Evolutionary conservation across 441 rosid species (phyloP).

Genomic region (Cnidoscolus chayamansa): DNA sequence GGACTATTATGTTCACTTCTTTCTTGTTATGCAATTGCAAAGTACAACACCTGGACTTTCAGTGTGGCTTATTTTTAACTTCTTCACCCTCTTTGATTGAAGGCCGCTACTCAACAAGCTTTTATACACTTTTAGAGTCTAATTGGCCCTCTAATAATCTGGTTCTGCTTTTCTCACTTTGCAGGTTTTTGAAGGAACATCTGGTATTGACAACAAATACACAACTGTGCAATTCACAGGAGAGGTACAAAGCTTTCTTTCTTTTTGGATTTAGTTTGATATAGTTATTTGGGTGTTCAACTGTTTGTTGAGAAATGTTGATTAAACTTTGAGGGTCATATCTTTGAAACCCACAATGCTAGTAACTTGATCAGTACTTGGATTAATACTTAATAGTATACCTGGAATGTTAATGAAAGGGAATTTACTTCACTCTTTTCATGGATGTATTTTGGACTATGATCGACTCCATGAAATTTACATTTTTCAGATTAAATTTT

Average conservation of each 20-base stretch:
- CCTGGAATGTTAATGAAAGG: not conserved
- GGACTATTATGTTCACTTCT: too few relatives aligned
- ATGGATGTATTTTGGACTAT: too few relatives aligned
- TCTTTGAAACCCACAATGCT: not conserved
- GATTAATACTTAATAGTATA: too few relatives aligned
- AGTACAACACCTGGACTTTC: too few relatives aligned
- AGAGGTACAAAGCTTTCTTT: constrained; percentile 49
- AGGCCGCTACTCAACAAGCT: not conserved
- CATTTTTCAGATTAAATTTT: not conserved
- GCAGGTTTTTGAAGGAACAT: constrained; percentile 95
- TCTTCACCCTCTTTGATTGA: not conserved
- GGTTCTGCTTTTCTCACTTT: constrained; percentile 14
- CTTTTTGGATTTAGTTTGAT: not conserved
- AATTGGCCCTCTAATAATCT: not conserved
- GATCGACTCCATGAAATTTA: not conserved
- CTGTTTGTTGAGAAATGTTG: not conserved
- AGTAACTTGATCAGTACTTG: too few relatives aligned
- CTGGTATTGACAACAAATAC: constrained; percentile 92
- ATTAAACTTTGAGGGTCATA: not conserved
- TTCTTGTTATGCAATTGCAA: too few relatives aligned
- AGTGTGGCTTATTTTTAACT: not conserved
- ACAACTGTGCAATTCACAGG: constrained; percentile 96
- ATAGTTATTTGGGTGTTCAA: not conserved
- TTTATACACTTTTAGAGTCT: not conserved
- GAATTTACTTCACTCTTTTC: not conserved